phyloP scores from a whole-genome alignment of 2,329 filamentous ascomycete species.

The Trichophyton benhamiae region DNA sequence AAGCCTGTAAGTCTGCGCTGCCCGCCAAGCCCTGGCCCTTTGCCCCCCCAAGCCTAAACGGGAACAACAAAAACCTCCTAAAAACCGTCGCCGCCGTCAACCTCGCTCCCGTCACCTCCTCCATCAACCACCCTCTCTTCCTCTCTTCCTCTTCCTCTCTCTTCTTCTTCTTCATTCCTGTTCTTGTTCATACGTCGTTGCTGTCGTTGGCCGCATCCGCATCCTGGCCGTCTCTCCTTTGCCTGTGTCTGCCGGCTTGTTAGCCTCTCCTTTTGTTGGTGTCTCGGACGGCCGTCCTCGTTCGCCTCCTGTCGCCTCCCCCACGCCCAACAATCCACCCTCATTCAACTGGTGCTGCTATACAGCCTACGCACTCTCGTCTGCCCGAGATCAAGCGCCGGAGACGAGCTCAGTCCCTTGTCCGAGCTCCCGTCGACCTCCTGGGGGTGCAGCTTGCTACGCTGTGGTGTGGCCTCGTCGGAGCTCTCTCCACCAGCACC shows the following conservation, averaged over 20 bases:
- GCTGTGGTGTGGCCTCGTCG: background rate
- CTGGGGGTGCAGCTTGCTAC: background rate
- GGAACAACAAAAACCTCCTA: background rate
- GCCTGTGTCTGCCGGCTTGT: background rate
- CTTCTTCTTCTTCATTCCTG: background rate
- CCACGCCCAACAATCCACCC: background rate
- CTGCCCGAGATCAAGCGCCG: background rate
- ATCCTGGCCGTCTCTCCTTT: slow-evolving; percentile 1
- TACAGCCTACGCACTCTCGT: background rate
- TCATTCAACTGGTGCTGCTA: background rate
- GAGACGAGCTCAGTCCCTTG: background rate
- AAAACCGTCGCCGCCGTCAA: background rate
- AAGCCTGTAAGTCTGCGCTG: background rate
- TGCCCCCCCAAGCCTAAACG: background rate
- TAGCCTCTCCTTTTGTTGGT: slow-evolving; percentile 7
- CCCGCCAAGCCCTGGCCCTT: background rate
- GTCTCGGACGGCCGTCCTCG: background rate
- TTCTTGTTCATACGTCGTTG: background rate
- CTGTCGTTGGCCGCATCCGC: background rate
- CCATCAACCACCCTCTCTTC: background rate
- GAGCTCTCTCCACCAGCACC: background rate
- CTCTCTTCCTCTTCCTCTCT: background rate
- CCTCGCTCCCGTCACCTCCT: background rate
- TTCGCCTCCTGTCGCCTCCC: background rate
- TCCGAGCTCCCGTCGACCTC: background rate